A percentile compares a stretch with the other conserved stretches of the same genome.
Evolutionary conservation across 129 eudicot species (phyloP).

Genomic region (Arctium lappa): DNA sequence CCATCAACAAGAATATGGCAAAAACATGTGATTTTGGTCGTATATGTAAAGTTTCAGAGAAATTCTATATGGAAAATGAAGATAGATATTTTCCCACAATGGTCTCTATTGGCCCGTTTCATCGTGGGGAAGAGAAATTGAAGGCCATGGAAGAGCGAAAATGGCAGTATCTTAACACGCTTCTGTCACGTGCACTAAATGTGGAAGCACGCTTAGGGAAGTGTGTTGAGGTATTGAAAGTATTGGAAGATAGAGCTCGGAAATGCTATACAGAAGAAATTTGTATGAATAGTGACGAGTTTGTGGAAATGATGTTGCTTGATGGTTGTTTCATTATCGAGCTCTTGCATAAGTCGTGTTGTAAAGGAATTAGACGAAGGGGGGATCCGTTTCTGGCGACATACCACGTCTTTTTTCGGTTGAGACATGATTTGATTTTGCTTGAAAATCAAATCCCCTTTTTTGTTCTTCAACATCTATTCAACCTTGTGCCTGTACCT

Average conservation of each 20-base stretch:
- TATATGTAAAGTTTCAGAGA: slow-evolving; percentile 43
- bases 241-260: slow-evolving; percentile 49
- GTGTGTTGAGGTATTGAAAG: slow-evolving; percentile 41
- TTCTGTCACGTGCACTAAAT: slow-evolving; percentile 36
- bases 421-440: slow-evolving; percentile 58
- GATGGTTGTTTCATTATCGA: slow-evolving; percentile 75
- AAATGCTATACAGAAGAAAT: slow-evolving; percentile 45
- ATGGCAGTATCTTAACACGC: slow-evolving; percentile 55
- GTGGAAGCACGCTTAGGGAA: slow-evolving; percentile 29
- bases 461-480: slow-evolving; percentile 51
- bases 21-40: slow-evolving; percentile 23
- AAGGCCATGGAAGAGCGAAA: slow-evolving; percentile 44
- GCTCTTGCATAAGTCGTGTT: slow-evolving; percentile 43
- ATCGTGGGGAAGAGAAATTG: slow-evolving; percentile 34
- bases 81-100: slow-evolving; percentile 42
- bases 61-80: slow-evolving; percentile 20
- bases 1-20: slow-evolving; percentile 45
- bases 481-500: slow-evolving; percentile 51
- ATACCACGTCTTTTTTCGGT: slow-evolving; percentile 17
- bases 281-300: slow-evolving; percentile 34
- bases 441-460: slow-evolving; percentile 78
- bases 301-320: slow-evolving; percentile 55
- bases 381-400: slow-evolving; percentile 51
- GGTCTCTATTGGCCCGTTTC: slow-evolving; percentile 74
- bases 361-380: slow-evolving; percentile 52